phyloP scores from a whole-genome alignment of 495 filamentous ascomycete genomes.

The Hypoxylon subgilvum region DNA sequence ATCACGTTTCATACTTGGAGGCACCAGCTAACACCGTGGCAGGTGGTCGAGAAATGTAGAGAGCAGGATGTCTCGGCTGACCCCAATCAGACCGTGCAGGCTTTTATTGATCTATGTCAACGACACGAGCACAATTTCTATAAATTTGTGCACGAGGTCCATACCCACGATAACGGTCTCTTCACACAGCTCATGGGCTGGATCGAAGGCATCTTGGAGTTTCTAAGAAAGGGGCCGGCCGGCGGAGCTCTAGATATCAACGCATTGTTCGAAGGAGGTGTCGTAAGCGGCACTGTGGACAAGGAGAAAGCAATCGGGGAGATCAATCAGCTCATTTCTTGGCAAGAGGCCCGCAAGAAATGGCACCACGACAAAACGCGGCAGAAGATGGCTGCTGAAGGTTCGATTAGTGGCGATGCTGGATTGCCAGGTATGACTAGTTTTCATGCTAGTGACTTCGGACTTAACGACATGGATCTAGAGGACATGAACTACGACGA shows the following conservation, averaged over 20 bases:
- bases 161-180: conserved; percentile 95
- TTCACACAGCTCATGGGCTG: conserved; percentile 96
- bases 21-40: conserved; percentile 27
- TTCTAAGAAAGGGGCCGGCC: conserved; percentile 81
- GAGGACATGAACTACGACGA: conserved; percentile 82
- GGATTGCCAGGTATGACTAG: conserved; percentile 54
- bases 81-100: conserved; percentile 97
- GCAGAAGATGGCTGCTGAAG: conserved; percentile 96
- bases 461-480: conserved; percentile 83
- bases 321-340: conserved; percentile 82
- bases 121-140: conserved; percentile 97
- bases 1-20: not conserved
- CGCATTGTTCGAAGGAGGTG: conserved; percentile 80
- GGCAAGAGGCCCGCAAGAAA: conserved; percentile 92
- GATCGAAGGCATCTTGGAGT: conserved; percentile 96
- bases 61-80: conserved; percentile 91
- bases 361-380: conserved; percentile 98
- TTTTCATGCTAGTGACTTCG: conserved; percentile 83
- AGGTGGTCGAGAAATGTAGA: conserved; percentile 85
- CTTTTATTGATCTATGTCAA: conserved; percentile 96
- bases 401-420: conserved; percentile 48
- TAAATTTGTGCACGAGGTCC: conserved; percentile 98
- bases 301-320: conserved; percentile 74
- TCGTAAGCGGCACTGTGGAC: conserved; percentile 69
- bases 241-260: conserved; percentile 90